A percentile compares a stretch with the other conserved stretches of the same genome.
phyloP scores from a whole-genome alignment of 805 yeast species.

The Yarrowia sp. region DNA sequence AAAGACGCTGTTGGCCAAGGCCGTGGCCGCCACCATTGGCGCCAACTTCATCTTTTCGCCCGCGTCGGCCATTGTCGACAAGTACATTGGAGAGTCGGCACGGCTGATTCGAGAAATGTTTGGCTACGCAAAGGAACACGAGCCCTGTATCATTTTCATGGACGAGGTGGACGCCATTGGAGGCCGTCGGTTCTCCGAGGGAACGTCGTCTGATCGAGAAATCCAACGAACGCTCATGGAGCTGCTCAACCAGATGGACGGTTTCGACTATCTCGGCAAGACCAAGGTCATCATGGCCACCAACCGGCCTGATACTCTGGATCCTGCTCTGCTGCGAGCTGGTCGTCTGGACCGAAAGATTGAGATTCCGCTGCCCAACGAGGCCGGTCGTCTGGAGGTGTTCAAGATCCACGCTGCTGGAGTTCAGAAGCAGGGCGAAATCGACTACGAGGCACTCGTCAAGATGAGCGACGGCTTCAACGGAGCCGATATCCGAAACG shows the following conservation, averaged over 20 bases:
- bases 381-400: slow-evolving; percentile 89
- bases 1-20: slow-evolving; percentile 91
- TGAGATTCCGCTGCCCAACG: slow-evolving; percentile 93
- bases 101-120: slow-evolving; percentile 96
- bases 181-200: slow-evolving; percentile 95
- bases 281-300: slow-evolving; percentile 99
- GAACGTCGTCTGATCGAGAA: slow-evolving; percentile 98
- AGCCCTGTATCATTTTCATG: slow-evolving; percentile 96
- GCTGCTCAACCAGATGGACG: slow-evolving; percentile 95
- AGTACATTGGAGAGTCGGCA: slow-evolving; percentile 97
- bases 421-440: slow-evolving; percentile 87
- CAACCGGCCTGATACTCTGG: slow-evolving; percentile 97
- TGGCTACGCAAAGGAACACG: slow-evolving; percentile 95
- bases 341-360: slow-evolving; percentile 96
- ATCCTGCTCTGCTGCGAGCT: slow-evolving; percentile 95
- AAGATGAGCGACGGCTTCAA: slow-evolving; percentile 99
- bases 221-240: slow-evolving; percentile 98
- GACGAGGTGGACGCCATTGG: slow-evolving; percentile 99
- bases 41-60: slow-evolving; percentile 98
- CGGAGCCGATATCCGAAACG: slow-evolving; percentile 97
- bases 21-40: slow-evolving; percentile 97
- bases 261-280: slow-evolving; percentile 93
- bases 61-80: slow-evolving; percentile 96
- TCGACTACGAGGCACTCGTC: slow-evolving; percentile 94
- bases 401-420: slow-evolving; percentile 88